Evolutionary conservation across 1,284 basidiomycete genomes (phyloP).

Genomic region (Ganoderma leucocontextum): DNA sequence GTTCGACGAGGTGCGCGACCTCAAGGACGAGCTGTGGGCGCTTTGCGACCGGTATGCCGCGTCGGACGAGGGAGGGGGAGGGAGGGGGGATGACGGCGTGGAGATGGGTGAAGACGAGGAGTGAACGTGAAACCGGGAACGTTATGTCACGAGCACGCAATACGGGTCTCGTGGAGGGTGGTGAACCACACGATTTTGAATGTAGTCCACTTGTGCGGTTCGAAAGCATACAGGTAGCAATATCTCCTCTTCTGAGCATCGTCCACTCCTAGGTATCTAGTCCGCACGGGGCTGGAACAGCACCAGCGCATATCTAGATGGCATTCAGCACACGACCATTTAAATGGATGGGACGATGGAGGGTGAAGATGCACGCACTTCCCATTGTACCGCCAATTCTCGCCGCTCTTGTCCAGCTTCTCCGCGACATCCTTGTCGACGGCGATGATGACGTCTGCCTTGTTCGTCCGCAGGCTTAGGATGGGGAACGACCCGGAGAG

Average conservation of each 20-base stretch:
- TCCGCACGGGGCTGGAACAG: slow-evolving; percentile 45
- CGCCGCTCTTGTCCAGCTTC: slow-evolving; percentile 70
- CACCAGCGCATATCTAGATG: slow-evolving; percentile 55
- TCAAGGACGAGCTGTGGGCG: slow-evolving; percentile 44
- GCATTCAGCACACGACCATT: not conserved
- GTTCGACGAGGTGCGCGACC: slow-evolving; percentile 43
- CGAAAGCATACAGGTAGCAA: not conserved
- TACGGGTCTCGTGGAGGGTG: too few species aligned
- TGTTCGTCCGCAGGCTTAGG: slow-evolving; percentile 91
- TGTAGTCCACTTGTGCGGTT: not conserved
- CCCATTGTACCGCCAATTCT: slow-evolving; percentile 85
- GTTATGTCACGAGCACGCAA: too few species aligned
- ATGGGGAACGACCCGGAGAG: slow-evolving; percentile 83
- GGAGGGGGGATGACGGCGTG: slow-evolving; percentile 22
- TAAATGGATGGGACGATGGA: not conserved
- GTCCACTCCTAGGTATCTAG: not conserved
- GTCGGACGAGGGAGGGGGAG: slow-evolving; percentile 23
- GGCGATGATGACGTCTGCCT: slow-evolving; percentile 94
- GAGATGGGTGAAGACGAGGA: slow-evolving; percentile 36
- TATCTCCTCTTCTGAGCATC: not conserved
- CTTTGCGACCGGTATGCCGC: slow-evolving; percentile 43
- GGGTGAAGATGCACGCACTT: slow-evolving; percentile 59
- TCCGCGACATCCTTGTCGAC: slow-evolving; percentile 72
- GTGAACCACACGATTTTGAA: not conserved
- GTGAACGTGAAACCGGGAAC: not conserved